Evolutionary conservation across 2,329 filamentous ascomycete species (phyloP).

Genomic region (Paramyrothecium sp.): DNA sequence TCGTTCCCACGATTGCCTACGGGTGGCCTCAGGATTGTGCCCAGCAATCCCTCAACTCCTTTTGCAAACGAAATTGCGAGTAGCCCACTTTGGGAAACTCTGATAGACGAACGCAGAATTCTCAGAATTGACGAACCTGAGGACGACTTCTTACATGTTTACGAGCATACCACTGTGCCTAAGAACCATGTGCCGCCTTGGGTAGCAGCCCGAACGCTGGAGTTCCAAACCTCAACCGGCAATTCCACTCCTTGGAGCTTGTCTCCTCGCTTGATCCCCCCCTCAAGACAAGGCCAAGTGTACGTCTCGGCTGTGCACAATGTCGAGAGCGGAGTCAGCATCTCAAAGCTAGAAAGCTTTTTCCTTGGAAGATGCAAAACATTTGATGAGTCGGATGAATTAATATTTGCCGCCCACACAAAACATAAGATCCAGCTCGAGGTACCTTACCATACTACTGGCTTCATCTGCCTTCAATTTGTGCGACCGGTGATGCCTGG

Average conservation of each 20-base stretch:
- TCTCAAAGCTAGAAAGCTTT: neutral
- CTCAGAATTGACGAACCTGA: slow-evolving; percentile 10
- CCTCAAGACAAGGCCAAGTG: neutral
- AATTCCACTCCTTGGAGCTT: slow-evolving; percentile 1
- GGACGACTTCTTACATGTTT: slow-evolving; percentile 14
- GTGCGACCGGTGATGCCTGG: slow-evolving; percentile 2
- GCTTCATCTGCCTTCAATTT: slow-evolving; percentile 9
- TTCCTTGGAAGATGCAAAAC: neutral
- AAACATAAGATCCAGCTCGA: slow-evolving; percentile 6
- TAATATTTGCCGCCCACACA: neutral
- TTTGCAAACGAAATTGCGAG: neutral
- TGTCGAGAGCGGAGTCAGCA: neutral
- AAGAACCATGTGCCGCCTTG: neutral
- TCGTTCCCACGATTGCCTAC: slow-evolving; percentile 12
- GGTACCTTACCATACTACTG: slow-evolving; percentile 10
- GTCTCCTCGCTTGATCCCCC: neutral
- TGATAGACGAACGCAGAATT: slow-evolving; percentile 4
- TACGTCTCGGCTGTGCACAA: neutral
- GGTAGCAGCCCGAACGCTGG: slow-evolving; percentile 2
- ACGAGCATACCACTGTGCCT: slow-evolving; percentile 2
- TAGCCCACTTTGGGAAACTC: slow-evolving; percentile 6
- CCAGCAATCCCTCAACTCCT: neutral
- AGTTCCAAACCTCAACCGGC: neutral
- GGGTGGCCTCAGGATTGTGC: slow-evolving; percentile 9
- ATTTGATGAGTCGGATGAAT: neutral